These are phyloP conservation scores for Trypanosoma brucei DNA, from an alignment of 208 protist species.

Conservation along the genomic window DNA sequence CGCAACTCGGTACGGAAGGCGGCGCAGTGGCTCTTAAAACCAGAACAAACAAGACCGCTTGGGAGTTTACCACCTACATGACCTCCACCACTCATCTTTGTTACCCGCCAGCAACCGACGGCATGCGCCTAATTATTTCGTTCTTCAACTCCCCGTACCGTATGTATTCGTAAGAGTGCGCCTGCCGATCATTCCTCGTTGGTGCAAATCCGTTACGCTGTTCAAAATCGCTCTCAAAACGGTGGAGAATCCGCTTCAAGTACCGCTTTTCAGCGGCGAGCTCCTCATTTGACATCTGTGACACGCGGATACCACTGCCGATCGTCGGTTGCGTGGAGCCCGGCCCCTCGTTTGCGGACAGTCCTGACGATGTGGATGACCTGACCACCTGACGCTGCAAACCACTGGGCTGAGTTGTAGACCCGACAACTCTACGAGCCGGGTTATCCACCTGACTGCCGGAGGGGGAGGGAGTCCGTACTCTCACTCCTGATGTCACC, in stretches of 20 bases:
- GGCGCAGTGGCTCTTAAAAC: no score
- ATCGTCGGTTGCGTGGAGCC: slow-evolving; percentile 13
- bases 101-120: background rate
- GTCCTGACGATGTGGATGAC: background rate
- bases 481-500: background rate
- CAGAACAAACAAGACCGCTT: background rate
- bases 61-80: background rate
- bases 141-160: slow-evolving; percentile 81
- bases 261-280: slow-evolving; percentile 63
- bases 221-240: slow-evolving; percentile 79
- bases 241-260: slow-evolving; percentile 75
- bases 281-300: slow-evolving; percentile 46
- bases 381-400: background rate
- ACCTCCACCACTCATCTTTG: background rate
- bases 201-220: slow-evolving; percentile 44
- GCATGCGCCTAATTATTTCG: slow-evolving; percentile 40
- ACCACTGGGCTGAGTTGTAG: background rate
- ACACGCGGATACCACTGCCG: slow-evolving; percentile 25
- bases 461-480: background rate
- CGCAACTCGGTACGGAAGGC: background rate
- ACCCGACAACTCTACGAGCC: background rate
- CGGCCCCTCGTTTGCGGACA: background rate
- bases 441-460: background rate
- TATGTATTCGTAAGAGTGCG: slow-evolving; percentile 59
- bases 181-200: slow-evolving; percentile 50